These are phyloP conservation scores for Termitomyces sp. DNA, from an alignment of 768 basidiomycete genomes.

Conservation along the genomic window DNA sequence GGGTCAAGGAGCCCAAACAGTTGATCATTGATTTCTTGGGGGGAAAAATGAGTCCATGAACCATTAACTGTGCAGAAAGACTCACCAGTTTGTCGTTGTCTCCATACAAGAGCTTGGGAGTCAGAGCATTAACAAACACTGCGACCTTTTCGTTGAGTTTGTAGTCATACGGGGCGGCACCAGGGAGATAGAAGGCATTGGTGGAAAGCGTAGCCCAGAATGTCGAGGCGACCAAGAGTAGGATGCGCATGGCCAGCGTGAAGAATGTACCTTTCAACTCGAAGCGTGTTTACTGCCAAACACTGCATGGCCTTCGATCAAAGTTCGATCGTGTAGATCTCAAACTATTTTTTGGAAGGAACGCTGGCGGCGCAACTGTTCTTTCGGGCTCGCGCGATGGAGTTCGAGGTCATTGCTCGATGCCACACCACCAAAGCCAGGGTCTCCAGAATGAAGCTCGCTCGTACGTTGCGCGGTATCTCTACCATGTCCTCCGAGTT, in stretches of 20 bases:
- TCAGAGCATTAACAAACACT: conserved; percentile 82
- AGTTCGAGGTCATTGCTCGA: conserved; percentile 78
- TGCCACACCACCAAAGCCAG: conserved; percentile 80
- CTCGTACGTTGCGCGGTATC: conserved; percentile 46
- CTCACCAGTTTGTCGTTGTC: conserved; percentile 73
- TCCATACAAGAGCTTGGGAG: conserved; percentile 69
- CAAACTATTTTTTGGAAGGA: background rate
- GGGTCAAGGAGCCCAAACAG: conserved; percentile 41
- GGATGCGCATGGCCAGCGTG: conserved; percentile 18
- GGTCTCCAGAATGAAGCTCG: conserved; percentile 78
- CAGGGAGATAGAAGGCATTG: conserved; percentile 86
- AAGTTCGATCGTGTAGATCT: conserved; percentile 2
- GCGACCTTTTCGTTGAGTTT: conserved; percentile 65
- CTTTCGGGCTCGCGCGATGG: conserved; percentile 41
- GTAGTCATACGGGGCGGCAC: conserved; percentile 86
- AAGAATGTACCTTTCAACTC: background rate
- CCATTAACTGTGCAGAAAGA: conserved; percentile 1
- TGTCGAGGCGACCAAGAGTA: conserved; percentile 14
- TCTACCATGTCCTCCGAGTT: conserved; percentile 1
- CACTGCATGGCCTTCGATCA: background rate
- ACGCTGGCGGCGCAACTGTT: conserved; percentile 11
- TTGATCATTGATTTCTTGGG: conserved; percentile 85
- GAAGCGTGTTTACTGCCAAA: conserved; percentile 2
- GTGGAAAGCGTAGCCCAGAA: conserved; percentile 19
- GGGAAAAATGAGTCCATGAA: background rate